Evolutionary conservation across 1,284 basidiomycete genomes (phyloP).

Genomic region (Paramarasmius palmivorus): DNA sequence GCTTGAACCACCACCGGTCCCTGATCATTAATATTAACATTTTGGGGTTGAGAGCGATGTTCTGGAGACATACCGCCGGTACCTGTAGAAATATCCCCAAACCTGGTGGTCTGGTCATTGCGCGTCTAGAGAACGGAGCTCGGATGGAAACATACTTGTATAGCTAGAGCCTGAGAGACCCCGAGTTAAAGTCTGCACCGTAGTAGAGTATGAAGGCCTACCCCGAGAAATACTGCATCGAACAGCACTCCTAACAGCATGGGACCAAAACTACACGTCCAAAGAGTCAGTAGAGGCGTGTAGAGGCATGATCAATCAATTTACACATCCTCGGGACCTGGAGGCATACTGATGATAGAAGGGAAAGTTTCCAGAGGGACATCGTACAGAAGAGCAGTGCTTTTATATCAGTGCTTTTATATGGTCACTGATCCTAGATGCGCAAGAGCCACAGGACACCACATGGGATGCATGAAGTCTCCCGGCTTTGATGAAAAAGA

Average conservation of each 20-base stretch:
- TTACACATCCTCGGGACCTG: constrained; percentile 1
- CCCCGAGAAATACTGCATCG: constrained; percentile 1
- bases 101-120: neutral
- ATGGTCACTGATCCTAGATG: too few species aligned
- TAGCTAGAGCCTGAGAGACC: neutral
- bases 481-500: too few species aligned
- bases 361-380: too few species aligned
- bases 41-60: neutral
- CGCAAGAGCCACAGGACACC: too few species aligned
- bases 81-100: neutral
- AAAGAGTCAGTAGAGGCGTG: neutral
- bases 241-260: neutral
- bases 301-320: neutral
- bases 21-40: neutral
- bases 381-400: too few species aligned
- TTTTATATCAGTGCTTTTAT: too few species aligned
- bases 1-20: constrained; percentile 1
- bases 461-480: too few species aligned
- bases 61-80: neutral
- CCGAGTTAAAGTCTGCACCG: too few species aligned
- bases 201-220: neutral
- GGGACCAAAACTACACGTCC: neutral
- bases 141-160: neutral
- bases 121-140: neutral
- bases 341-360: neutral